Conservation (phyloP, 306 rosid species). For the Cucumis cinereus region DNA sequence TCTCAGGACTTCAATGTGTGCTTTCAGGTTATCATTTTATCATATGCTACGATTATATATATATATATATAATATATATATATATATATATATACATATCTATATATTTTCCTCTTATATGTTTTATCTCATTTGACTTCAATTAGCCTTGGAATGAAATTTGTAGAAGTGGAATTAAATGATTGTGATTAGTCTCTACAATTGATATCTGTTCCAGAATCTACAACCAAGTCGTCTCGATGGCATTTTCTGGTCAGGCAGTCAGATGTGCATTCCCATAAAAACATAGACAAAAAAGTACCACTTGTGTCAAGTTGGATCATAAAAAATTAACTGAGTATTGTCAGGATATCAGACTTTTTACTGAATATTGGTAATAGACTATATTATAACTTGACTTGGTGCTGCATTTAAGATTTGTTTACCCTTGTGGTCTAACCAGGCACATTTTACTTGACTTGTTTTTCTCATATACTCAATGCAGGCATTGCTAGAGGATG, state of each 20-base stretch:
- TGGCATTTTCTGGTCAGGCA: too few species aligned
- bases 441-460: neutral
- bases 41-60: neutral
- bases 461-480: neutral
- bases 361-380: too few species aligned
- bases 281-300: neutral
- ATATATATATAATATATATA: too few species aligned
- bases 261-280: too few species aligned
- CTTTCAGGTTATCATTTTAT: conserved; percentile 35
- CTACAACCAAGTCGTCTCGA: neutral
- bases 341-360: too few species aligned
- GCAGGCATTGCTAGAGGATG: conserved; percentile 74
- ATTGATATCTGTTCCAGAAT: neutral
- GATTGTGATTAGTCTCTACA: neutral
- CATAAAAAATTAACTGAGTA: neutral
- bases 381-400: neutral
- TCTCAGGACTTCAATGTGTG: conserved; percentile 51
- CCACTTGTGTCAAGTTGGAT: too few species aligned
- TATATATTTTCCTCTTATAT: neutral
- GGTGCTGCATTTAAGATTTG: neutral
- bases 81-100: too few species aligned
- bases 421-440: neutral
- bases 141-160: neutral
- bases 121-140: neutral
- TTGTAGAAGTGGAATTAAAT: neutral